These are phyloP conservation scores for Phytopythium kandeliae DNA, from an alignment of 352 stramenopile species.

Conservation along the genomic window DNA sequence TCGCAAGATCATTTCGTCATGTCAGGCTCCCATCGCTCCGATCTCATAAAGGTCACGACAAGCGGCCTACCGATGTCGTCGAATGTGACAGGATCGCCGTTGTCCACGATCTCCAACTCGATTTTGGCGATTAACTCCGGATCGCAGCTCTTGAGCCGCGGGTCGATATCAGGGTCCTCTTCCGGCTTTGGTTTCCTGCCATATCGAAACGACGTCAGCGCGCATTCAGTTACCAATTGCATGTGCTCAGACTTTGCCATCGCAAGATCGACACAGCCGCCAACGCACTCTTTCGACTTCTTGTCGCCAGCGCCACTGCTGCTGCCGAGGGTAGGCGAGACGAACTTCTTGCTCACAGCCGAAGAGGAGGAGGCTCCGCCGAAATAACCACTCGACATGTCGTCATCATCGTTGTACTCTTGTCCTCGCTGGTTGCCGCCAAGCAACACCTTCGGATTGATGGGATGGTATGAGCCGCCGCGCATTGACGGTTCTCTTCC, in stretches of 20 bases:
- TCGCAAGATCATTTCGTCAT: background rate
- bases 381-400: constrained; percentile 10
- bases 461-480: constrained; percentile 56
- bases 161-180: constrained; percentile 88
- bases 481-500: constrained; percentile 19
- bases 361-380: constrained; percentile 8
- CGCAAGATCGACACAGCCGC: too few relatives aligned
- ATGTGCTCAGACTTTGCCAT: too few relatives aligned
- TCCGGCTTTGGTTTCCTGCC: constrained; percentile 11
- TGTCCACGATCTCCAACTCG: constrained; percentile 96
- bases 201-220: constrained; percentile 5
- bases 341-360: constrained; percentile 68
- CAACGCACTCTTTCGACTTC: constrained; percentile 10
- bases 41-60: background rate
- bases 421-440: constrained; percentile 17
- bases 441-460: constrained; percentile 69
- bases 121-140: constrained; percentile 96
- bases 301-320: constrained; percentile 20
- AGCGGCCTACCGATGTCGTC: constrained; percentile 92
- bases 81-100: constrained; percentile 91
- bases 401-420: constrained; percentile 19
- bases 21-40: background rate
- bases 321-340: constrained; percentile 33
- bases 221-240: too few relatives aligned
- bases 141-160: constrained; percentile 91